A percentile compares a stretch with the other conserved stretches of the same genome.
Evolutionary conservation across 2,329 filamentous ascomycete species (phyloP).

Genomic region (Fusarium albosuccineum): DNA sequence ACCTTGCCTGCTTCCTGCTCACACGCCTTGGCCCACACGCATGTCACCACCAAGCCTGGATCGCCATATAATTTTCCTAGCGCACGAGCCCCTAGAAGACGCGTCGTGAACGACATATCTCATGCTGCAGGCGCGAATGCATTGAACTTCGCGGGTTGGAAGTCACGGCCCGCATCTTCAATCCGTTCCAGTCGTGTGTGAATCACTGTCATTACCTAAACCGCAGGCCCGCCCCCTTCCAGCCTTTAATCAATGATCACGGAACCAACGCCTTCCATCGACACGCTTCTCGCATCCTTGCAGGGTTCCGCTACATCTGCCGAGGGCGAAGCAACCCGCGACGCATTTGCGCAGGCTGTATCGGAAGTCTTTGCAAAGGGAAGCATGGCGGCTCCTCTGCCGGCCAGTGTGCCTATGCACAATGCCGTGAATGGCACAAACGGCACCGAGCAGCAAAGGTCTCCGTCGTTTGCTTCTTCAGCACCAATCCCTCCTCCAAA

Average conservation of each 20-base stretch:
- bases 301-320: neutral
- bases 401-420: slow-evolving; percentile 6
- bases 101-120: slow-evolving; percentile 20
- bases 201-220: too few species aligned
- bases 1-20: slow-evolving; percentile 7
- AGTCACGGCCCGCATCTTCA: neutral
- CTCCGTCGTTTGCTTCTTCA: slow-evolving; percentile 9
- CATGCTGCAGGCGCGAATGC: slow-evolving; percentile 8
- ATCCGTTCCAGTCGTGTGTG: neutral
- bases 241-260: slow-evolving; percentile 2
- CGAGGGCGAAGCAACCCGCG: slow-evolving; percentile 12
- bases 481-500: slow-evolving; percentile 15
- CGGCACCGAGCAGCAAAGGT: slow-evolving; percentile 1
- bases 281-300: slow-evolving; percentile 22
- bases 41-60: neutral
- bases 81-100: slow-evolving; percentile 23
- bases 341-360: slow-evolving; percentile 13
- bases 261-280: slow-evolving; percentile 1
- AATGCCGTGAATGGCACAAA: slow-evolving; percentile 26
- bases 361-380: slow-evolving; percentile 3
- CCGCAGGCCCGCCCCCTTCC: too few species aligned
- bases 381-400: slow-evolving; percentile 24
- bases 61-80: slow-evolving; percentile 7
- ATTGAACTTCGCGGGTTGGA: neutral
- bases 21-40: slow-evolving; percentile 13